Evolutionary conservation across 1,284 basidiomycete species (phyloP).

Genomic region (Inonotus hispidus): DNA sequence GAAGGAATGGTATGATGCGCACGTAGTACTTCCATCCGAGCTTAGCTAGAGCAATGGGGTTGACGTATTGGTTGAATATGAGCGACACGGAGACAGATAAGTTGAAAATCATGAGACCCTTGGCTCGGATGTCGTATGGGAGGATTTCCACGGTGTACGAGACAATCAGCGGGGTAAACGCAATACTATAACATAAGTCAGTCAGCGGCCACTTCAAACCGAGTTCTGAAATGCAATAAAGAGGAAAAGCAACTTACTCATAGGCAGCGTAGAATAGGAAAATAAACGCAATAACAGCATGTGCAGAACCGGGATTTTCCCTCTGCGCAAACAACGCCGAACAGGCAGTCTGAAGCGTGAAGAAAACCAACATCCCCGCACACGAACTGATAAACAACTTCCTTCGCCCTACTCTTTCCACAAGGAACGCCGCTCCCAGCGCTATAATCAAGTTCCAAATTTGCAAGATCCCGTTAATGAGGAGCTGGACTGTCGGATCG

Average conservation of each 20-base stretch:
- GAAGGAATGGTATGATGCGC: slow-evolving; percentile 18
- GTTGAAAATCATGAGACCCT: slow-evolving; percentile 72
- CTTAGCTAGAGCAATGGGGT: slow-evolving; percentile 59
- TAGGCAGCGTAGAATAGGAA: slow-evolving; percentile 70
- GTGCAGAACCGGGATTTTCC: slow-evolving; percentile 40
- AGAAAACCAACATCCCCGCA: slow-evolving; percentile 66
- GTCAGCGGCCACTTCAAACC: not conserved
- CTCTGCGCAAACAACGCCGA: slow-evolving; percentile 55
- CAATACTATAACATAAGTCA: slow-evolving; percentile 38
- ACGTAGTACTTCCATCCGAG: slow-evolving; percentile 66
- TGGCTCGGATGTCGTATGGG: slow-evolving; percentile 67
- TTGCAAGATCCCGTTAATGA: slow-evolving; percentile 48
- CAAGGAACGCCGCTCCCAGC: slow-evolving; percentile 48
- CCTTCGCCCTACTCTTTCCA: slow-evolving; percentile 57
- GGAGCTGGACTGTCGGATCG: slow-evolving; percentile 47
- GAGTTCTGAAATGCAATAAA: not conserved
- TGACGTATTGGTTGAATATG: slow-evolving; percentile 79
- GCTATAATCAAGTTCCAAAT: slow-evolving; percentile 73
- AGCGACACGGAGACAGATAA: slow-evolving; percentile 60
- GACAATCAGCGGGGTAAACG: slow-evolving; percentile 70
- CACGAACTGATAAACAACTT: slow-evolving; percentile 60
- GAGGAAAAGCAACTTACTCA: slow-evolving; percentile 41
- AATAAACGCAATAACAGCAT: slow-evolving; percentile 72
- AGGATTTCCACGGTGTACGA: slow-evolving; percentile 73
- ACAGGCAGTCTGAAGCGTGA: slow-evolving; percentile 66